phyloP scores from a whole-genome alignment of 2,329 filamentous ascomycete species.

The Lasiodiplodia sp. region DNA sequence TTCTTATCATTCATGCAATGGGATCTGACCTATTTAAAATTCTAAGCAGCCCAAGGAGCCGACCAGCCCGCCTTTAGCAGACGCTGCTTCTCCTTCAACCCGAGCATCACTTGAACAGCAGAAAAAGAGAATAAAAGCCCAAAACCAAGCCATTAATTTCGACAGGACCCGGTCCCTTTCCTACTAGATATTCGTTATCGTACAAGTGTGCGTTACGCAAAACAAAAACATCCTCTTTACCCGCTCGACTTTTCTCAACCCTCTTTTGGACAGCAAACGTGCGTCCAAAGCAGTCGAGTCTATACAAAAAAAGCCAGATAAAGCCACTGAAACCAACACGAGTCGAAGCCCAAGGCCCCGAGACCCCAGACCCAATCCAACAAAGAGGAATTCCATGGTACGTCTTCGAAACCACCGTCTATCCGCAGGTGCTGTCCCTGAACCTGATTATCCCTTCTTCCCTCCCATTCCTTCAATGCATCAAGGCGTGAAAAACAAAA shows the following conservation, averaged over 20 bases:
- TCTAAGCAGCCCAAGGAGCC: too few species aligned
- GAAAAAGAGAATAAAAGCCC: neutral
- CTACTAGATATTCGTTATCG: constrained; percentile 7
- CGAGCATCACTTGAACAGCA: neutral
- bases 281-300: neutral
- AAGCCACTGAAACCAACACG: neutral
- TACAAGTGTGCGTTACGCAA: constrained; percentile 6
- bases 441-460: neutral
- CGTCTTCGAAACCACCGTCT: neutral
- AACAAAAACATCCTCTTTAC: neutral
- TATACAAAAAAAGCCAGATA: neutral
- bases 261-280: neutral
- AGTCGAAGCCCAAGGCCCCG: neutral
- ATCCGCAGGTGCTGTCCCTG: neutral
- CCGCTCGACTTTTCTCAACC: neutral
- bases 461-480: neutral
- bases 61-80: too few species aligned
- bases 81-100: neutral
- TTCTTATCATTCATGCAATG: too few species aligned
- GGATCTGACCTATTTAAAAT: too few species aligned
- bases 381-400: neutral
- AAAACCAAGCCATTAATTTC: constrained; percentile 8
- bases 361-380: neutral
- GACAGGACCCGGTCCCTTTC: neutral
- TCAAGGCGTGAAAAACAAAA: neutral